Evolutionary conservation across 75 land plant species (phyloP).

Genomic region (Selaginella moellendorffii): DNA sequence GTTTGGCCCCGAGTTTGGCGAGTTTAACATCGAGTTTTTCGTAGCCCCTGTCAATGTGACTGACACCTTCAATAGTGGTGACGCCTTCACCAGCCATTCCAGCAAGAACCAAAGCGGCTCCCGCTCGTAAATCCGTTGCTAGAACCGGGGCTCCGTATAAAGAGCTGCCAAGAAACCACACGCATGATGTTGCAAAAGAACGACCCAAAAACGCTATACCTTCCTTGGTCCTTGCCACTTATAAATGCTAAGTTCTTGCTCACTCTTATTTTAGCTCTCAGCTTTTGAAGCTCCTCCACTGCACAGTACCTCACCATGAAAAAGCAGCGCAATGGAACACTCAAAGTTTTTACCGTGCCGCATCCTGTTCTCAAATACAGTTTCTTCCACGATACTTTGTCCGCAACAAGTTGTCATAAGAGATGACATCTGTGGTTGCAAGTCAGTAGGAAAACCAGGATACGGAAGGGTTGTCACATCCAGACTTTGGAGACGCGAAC

Average conservation of each 20-base stretch:
- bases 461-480: slow-evolving; percentile 45
- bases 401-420: slow-evolving; percentile 45
- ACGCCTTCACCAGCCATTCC: slow-evolving; percentile 56
- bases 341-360: slow-evolving; percentile 61
- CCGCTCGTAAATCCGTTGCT: slow-evolving; percentile 57
- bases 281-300: slow-evolving; percentile 57
- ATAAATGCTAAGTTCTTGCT: slow-evolving; percentile 28
- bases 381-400: slow-evolving; percentile 46
- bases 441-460: slow-evolving; percentile 71
- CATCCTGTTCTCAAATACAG: slow-evolving; percentile 62
- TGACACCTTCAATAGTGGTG: slow-evolving; percentile 36
- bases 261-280: slow-evolving; percentile 45
- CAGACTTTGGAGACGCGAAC: slow-evolving; percentile 17
- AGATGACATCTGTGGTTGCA: slow-evolving; percentile 56
- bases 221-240: slow-evolving; percentile 36
- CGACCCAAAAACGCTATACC: slow-evolving; percentile 19
- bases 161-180: slow-evolving; percentile 19
- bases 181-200: not conserved
- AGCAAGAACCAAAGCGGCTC: slow-evolving; percentile 47
- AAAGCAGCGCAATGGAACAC: too few relatives aligned
- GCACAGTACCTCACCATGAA: not conserved
- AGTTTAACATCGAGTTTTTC: slow-evolving; percentile 48
- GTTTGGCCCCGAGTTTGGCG: slow-evolving; percentile 32
- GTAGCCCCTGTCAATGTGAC: slow-evolving; percentile 57
- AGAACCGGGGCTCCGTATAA: slow-evolving; percentile 31